Conservation (phyloP, 2,329 filamentous ascomycete genomes). For the Aspergillus hortae region DNA sequence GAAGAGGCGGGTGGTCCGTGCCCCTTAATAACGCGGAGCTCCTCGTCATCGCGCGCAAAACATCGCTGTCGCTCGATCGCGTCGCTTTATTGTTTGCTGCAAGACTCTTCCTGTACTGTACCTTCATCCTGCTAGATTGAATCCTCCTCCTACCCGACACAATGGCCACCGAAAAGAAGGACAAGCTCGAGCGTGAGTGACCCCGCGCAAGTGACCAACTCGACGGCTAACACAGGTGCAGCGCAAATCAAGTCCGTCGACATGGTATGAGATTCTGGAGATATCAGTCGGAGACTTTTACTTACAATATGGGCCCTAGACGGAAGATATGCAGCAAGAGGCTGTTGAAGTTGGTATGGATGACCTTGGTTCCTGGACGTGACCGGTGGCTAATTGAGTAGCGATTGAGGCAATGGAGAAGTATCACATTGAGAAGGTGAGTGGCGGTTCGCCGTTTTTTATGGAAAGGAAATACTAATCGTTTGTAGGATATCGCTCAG, state of each 20-base stretch:
- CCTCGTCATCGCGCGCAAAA: constrained; percentile 5
- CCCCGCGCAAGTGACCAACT: neutral
- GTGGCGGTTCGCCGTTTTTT: neutral
- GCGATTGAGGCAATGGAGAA: constrained; percentile 70
- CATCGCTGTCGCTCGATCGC: neutral
- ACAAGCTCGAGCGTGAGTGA: constrained; percentile 72
- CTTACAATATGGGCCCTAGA: constrained; percentile 53
- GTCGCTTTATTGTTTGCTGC: neutral
- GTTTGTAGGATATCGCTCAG: constrained; percentile 81
- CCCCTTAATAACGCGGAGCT: constrained; percentile 12
- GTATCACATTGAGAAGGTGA: constrained; percentile 68
- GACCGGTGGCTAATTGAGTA: constrained; percentile 36
- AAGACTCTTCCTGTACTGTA: neutral
- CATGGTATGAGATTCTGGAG: constrained; percentile 65
- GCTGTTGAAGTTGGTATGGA: constrained; percentile 87
- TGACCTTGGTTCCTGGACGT: neutral
- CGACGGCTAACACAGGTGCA: constrained; percentile 40
- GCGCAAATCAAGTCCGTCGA: constrained; percentile 97
- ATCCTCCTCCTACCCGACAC: constrained; percentile 1
- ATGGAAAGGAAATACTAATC: neutral
- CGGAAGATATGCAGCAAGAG: constrained; percentile 95
- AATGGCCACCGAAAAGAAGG: constrained; percentile 55
- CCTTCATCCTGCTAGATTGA: neutral
- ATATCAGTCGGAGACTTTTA: constrained; percentile 9
- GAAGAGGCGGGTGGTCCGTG: constrained; percentile 22